Evolutionary conservation across 768 basidiomycete genomes (phyloP), one percentile per base, ranked within the genome.

Genomic region (Amanita polypyramis): DNA sequence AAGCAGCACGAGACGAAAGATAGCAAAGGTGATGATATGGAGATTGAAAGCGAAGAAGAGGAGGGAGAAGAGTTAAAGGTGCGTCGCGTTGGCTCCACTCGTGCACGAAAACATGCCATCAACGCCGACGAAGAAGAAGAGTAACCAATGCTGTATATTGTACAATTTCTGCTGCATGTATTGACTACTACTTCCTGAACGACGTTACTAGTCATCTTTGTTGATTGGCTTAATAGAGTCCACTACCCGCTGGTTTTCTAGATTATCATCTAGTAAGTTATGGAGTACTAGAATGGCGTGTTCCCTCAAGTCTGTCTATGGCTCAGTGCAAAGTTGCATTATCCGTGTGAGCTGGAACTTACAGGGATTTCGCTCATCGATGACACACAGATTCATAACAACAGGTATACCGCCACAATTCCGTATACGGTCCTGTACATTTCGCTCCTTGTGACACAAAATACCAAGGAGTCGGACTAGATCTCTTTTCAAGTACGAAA

Each of bases 351-450:
- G 36, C 57, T 43, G 43, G 49, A 41, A 79, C 92, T 65, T 62
- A 95, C 93, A 93, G 33, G 93, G 93, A 64, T 94, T 96, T 49
- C 83, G 68, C 56, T 93, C 92, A 60, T 97, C 93, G 21, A 91
- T 70, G 14, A 89, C 87, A 62, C 91, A 94, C 65, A 93, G 70
- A 58, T 85, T 86, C 77, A 96, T 80, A 14, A 95, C 73, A 39
- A 90, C 75, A 44, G 81, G 74, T 51, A 96, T 79, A 39, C 92
- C 92, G 19, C 77, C 84, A 53, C 73, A 78, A 30, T 63, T 63
- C 42, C 92, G 74, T 34, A 82, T 72, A 7, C 79, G 75, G 62
- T 95, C 86, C 59, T 94, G 92, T 35, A 82, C 79, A 25, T 64
- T 69, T 58, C 64, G 79, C 54, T 73, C 70, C 38, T 73, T 75